Conservation (phyloP, 225 moss, liverwort and hornwort genomes). For the Bryum argenteum region DNA sequence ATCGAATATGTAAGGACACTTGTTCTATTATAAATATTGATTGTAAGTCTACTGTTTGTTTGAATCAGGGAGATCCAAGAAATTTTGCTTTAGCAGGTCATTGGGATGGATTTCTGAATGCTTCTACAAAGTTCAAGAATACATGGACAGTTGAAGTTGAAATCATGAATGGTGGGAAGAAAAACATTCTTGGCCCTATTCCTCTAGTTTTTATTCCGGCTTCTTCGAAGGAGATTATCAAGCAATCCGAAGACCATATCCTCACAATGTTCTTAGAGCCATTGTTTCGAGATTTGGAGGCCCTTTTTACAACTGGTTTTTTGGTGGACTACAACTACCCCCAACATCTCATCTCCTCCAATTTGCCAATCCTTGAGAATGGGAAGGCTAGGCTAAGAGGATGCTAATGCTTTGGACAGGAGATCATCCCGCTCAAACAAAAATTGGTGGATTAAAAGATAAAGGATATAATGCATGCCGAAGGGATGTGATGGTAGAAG, state of each 20-base stretch:
- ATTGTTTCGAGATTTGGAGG: background rate
- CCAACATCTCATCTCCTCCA: background rate
- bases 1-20: too few species aligned
- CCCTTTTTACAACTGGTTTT: background rate
- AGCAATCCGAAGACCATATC: background rate
- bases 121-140: background rate
- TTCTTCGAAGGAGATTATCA: background rate
- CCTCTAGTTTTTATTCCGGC: background rate
- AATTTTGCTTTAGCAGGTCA: background rate
- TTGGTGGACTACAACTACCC: background rate
- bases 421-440: background rate
- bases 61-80: background rate
- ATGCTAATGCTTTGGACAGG: background rate
- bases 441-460: background rate
- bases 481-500: background rate
- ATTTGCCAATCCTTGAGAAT: background rate
- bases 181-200: background rate
- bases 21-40: too few species aligned
- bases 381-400: background rate
- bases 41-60: too few species aligned
- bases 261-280: background rate
- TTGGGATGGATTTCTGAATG: background rate
- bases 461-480: background rate
- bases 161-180: background rate
- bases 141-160: background rate